These are phyloP conservation scores for Penicillium hesseltinei DNA, from an alignment of 2,329 filamentous ascomycete species.

Conservation along the genomic window DNA sequence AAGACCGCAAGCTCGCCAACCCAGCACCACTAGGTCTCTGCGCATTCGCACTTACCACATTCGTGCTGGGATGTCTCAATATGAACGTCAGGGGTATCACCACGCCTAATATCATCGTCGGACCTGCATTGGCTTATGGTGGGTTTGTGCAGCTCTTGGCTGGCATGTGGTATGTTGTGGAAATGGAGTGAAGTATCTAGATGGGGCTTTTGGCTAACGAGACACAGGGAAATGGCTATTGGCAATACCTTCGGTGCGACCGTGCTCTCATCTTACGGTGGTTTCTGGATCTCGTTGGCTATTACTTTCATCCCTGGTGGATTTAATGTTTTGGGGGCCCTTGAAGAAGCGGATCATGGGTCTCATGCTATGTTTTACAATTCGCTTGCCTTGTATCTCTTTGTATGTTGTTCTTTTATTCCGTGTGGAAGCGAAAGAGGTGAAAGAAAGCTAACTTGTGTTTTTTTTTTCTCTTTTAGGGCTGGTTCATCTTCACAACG, in stretches of 20 bases:
- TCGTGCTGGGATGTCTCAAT: conserved; percentile 72
- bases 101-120: conserved; percentile 62
- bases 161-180: conserved; percentile 68
- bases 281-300: conserved; percentile 73
- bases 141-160: conserved; percentile 71
- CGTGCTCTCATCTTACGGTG: conserved; percentile 71
- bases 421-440: not conserved
- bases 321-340: conserved; percentile 45
- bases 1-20: conserved; percentile 67
- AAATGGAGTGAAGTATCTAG: too few species aligned
- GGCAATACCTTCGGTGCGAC: conserved; percentile 79
- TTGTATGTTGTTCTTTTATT: not conserved
- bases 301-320: conserved; percentile 64
- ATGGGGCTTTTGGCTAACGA: not conserved
- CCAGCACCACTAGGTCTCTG: conserved; percentile 70
- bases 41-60: conserved; percentile 75
- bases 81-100: conserved; percentile 58
- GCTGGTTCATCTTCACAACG: conserved; percentile 80
- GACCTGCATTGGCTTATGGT: conserved; percentile 66
- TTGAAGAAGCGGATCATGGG: conserved; percentile 26
- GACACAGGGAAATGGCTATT: conserved; percentile 68
- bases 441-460: not conserved
- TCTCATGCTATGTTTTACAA: conserved; percentile 49
- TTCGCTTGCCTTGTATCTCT: conserved; percentile 67
- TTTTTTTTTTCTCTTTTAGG: conserved; percentile 29